A percentile compares a stretch with the other conserved stretches of the same genome.
These are phyloP conservation scores for Physcomitrium patens DNA, from an alignment of 225 moss, liverwort and hornwort species.

Conservation along the genomic window DNA sequence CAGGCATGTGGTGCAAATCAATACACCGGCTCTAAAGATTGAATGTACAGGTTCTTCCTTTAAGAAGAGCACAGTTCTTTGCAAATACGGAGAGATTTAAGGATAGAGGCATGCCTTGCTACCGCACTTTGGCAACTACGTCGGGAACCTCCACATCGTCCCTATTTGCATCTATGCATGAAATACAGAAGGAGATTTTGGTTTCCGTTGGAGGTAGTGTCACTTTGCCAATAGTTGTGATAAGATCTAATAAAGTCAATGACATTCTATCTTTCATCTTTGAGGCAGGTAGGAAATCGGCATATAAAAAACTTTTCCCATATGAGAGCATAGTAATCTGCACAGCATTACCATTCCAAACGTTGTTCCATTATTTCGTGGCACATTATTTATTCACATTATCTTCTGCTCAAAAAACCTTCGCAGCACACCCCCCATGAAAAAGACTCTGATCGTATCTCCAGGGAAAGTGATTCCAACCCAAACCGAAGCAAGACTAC, in stretches of 20 bases:
- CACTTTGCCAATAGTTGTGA: conserved; percentile 85
- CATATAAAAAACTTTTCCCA: conserved; percentile 91
- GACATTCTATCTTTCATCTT: conserved; percentile 93
- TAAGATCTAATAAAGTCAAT: conserved; percentile 81
- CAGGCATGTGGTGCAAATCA: conserved; percentile 31
- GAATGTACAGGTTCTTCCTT: conserved; percentile 55
- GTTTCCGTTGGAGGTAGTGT: conserved; percentile 83
- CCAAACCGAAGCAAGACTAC: too few species aligned
- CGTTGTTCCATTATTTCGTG: background rate
- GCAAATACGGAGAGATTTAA: conserved; percentile 34
- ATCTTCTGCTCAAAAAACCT: background rate
- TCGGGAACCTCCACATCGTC: conserved; percentile 94
- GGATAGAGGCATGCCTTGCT: conserved; percentile 35
- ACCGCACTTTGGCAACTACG: conserved; percentile 83
- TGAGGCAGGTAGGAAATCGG: conserved; percentile 88
- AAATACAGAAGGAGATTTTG: conserved; percentile 76
- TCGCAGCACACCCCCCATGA: too few species aligned
- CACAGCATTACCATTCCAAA: conserved; percentile 20
- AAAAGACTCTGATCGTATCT: too few species aligned
- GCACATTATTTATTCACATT: too few species aligned
- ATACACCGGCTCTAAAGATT: conserved; percentile 40
- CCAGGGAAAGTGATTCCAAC: too few species aligned
- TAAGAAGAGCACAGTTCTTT: conserved; percentile 46
- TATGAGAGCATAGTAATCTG: conserved; percentile 96
- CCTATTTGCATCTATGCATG: conserved; percentile 88